Conservation (phyloP, 106 monocot genomes). For the Amphibolis antarctica region DNA sequence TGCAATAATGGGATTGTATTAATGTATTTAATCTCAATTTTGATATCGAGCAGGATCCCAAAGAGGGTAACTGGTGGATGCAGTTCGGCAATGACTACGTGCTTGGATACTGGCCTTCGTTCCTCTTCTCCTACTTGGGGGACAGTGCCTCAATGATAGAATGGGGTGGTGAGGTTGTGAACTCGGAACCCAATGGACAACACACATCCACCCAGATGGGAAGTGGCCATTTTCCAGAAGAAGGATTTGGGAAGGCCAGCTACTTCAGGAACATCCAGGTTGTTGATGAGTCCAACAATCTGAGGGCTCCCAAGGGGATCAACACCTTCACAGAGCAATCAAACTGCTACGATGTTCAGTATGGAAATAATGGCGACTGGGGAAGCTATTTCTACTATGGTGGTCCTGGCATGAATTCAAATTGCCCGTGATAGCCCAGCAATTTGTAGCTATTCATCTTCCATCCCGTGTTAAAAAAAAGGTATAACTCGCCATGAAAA, state of each 20-base stretch:
- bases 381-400: conserved; percentile 31
- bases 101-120: conserved; percentile 56
- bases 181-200: conserved; percentile 27
- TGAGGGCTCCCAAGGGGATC: conserved; percentile 17
- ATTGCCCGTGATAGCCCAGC: conserved; percentile 13
- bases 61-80: conserved; percentile 59
- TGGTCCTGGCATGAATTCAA: conserved; percentile 17
- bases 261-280: conserved; percentile 57
- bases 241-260: conserved; percentile 48
- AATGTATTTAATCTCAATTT: neutral
- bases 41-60: conserved; percentile 34
- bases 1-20: too few species aligned
- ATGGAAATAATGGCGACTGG: conserved; percentile 20
- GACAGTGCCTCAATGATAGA: conserved; percentile 54
- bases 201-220: conserved; percentile 60
- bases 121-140: conserved; percentile 38
- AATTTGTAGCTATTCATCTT: neutral
- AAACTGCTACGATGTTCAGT: conserved; percentile 27
- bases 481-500: neutral
- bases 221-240: conserved; percentile 55
- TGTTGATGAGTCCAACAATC: conserved; percentile 18
- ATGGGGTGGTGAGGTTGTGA: conserved; percentile 65
- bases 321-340: conserved; percentile 22
- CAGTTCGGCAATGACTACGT: conserved; percentile 39
- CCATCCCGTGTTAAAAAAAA: conserved; percentile 1